Base-by-base conservation (phyloP, 176 grass and related monocot species). In the Panicum miliaceum region DNA sequence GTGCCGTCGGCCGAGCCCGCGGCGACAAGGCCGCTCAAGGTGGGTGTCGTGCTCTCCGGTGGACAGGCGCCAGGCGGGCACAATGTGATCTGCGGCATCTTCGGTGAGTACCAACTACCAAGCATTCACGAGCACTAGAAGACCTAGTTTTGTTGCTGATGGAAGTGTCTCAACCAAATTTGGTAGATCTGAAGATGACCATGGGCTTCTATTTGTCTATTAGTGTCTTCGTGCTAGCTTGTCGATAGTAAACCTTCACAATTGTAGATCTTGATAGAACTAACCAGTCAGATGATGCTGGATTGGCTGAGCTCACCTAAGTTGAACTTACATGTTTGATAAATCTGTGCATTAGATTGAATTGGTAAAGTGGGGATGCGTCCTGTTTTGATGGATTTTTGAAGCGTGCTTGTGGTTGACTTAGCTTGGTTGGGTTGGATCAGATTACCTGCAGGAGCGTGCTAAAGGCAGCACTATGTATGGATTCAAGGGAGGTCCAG, bases 51-150 rank as follows among this genome's bases (percentile, higher is more conserved):
- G 23, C 87, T 99, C 60, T 99, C 96, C 26, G 93, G 96, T 4
- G 96, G 96, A 1, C 96, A 99, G 89, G 96, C 96, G 15, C 96
- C 93, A 0, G 93, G 96, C 19, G 96, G 96, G 0, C 96, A 99
- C 86, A 99, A 99, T 92, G 93, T 99, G n/a, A 99, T 99, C 83
- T 92, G 89, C 78, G 93, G 96, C 53, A 96, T 99, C 69, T 99
- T 99, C 7, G 96, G 96, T 98, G 46, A 85, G 88, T 58, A 3
- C 4, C 16, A 4, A 3, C 20, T 32, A 32, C 29, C 29, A 32
- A 22, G 2, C 4, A 8, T 11, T 25, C 7, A 12, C 2, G 4
- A 19, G 58, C 56, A 4, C 18, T 8, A 32, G 12, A 9, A 58
- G 8, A 7, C 22, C 4, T 2, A 35, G 57, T 66, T 66, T 8